Evolutionary conservation across 106 monocot species (phyloP), one percentile per base, ranked within the genome.

Genomic region (Gastrodia elata): DNA sequence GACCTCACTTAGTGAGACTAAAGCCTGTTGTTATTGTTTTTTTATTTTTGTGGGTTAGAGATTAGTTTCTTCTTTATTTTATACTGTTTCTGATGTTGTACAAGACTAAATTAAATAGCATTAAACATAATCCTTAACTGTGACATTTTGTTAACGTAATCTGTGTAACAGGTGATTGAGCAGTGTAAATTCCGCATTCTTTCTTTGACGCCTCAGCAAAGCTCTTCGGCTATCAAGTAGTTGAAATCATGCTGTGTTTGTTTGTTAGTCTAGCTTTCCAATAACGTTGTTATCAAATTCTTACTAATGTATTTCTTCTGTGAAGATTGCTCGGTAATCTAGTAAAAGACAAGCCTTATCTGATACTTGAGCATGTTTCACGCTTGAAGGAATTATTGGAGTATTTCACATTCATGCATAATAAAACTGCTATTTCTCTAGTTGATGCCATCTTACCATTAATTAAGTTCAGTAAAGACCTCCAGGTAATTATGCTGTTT

Each of bases 301-400:
- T n/a, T 74, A 25, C 16, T 36, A 9, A 52, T 78, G 27, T 15
- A 0, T 30, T 73, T 69, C 39, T 8, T 73, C 49, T 56, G 1
- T 73, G 32, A 75, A 96, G 96, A 76, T 78, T 97, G 37, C 88
- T 97, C 30, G 79, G 82, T 71, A 38, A 75, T 82, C 81, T 97
- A 24, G 83, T 90, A 39, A 82, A 82, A 74, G 82, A 78, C 26
- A 86, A 83, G 38, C 84, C 84, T 8, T 86, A 87, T 74, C 80
- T 83, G 33, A 97, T 93, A 86, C 77, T 93, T 15, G 92, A 92
- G 38, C 79, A 84, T 78, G 75, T 86, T 75, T 69, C 82, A 30
- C 81, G 79, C 38, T n/a, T 97, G 77, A 97, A 97, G 76, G 97
- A 97, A 65, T 74, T 97, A 27, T 76, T 97, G 85, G 90, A 97